These are phyloP conservation scores for Lichtheimia ramosa DNA, from an alignment of 371 early-diverging fungal genomes.

Conservation along the genomic window DNA sequence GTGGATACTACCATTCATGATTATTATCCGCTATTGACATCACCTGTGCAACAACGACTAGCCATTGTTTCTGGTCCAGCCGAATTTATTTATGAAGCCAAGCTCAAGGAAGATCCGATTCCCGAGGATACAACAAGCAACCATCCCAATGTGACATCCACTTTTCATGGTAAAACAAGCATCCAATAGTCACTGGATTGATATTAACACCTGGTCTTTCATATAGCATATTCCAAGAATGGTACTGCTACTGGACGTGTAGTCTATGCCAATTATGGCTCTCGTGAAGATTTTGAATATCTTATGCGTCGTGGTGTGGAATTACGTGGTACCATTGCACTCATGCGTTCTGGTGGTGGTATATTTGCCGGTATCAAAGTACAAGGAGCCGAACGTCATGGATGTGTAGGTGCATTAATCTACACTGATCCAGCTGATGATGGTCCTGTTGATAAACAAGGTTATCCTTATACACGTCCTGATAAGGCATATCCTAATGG, in stretches of 20 bases:
- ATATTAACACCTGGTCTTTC: neutral
- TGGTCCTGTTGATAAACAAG: slow-evolving; percentile 18
- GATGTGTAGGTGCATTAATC: slow-evolving; percentile 59
- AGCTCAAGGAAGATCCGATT: slow-evolving; percentile 52
- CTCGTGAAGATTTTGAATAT: slow-evolving; percentile 54
- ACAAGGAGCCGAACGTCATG: slow-evolving; percentile 56
- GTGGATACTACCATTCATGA: slow-evolving; percentile 48
- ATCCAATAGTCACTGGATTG: neutral
- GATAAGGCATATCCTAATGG: slow-evolving; percentile 62
- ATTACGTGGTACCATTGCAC: slow-evolving; percentile 51
- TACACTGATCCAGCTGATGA: slow-evolving; percentile 24
- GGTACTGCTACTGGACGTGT: slow-evolving; percentile 63
- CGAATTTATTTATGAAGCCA: slow-evolving; percentile 48
- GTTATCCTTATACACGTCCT: slow-evolving; percentile 30
- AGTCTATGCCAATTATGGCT: slow-evolving; percentile 69
- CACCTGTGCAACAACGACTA: slow-evolving; percentile 53
- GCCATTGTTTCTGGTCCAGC: slow-evolving; percentile 52
- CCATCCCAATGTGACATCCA: slow-evolving; percentile 50
- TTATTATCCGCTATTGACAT: slow-evolving; percentile 62
- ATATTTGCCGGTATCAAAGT: slow-evolving; percentile 61
- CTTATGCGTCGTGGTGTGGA: slow-evolving; percentile 47
- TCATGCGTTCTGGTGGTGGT: slow-evolving; percentile 63
- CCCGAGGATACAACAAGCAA: slow-evolving; percentile 57
- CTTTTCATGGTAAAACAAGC: slow-evolving; percentile 53
- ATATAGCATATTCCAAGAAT: slow-evolving; percentile 48